Percentiles rank a stretch among this genome's conserved stretches.
Conservation (phyloP, 73 alveolate genomes). For the Paramecium pentaurelia region DNA sequence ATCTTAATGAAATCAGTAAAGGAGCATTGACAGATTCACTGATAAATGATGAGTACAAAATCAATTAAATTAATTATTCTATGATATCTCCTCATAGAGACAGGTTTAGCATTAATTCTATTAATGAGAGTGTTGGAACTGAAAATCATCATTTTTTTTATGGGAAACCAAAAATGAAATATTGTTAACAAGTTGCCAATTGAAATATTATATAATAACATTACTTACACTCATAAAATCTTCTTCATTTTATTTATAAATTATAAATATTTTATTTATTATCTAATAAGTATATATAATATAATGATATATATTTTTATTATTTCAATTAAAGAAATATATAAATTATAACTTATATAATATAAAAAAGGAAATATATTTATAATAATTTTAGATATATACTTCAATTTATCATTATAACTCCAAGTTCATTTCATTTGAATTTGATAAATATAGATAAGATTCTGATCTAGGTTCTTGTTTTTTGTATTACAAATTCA, state of each 20-base stretch:
- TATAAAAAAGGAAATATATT: neutral
- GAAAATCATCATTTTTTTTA: neutral
- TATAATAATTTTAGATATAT: neutral
- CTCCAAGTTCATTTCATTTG: neutral
- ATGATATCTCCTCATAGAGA: neutral
- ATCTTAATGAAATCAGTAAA: neutral
- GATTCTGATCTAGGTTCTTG: neutral
- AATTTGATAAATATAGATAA: neutral
- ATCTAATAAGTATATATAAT: too few relatives aligned
- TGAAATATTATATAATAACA: neutral
- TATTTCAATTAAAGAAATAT: too few relatives aligned
- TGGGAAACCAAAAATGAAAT: neutral
- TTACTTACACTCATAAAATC: slow-evolving; percentile 64
- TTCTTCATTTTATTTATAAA: neutral
- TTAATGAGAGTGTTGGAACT: neutral
- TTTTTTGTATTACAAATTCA: neutral
- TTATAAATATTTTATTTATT: neutral
- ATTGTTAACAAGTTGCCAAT: neutral
- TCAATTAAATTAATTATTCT: neutral
- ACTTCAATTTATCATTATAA: neutral
- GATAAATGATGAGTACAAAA: neutral
- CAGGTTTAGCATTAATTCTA: neutral
- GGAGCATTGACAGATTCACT: neutral
- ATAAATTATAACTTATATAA: too few relatives aligned
- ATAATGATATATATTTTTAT: too few relatives aligned